Percentiles rank a stretch among this genome's conserved stretches.
Conservation (phyloP, 2,329 filamentous ascomycete genomes). For the Pseudopithomyces maydicus region DNA sequence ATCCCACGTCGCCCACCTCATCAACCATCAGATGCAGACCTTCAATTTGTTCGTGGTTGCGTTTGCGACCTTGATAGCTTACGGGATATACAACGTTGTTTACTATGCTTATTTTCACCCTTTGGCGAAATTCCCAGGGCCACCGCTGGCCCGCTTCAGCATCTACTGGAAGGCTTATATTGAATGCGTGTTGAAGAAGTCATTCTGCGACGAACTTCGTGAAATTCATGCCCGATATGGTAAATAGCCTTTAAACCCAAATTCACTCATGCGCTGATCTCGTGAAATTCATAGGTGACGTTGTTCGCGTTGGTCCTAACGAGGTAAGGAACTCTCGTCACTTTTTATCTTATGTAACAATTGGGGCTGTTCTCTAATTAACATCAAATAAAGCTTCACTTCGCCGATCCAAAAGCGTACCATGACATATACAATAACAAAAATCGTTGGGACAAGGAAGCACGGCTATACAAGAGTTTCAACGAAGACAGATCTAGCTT, state of each 20-base stretch:
- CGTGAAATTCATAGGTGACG: slow-evolving; percentile 18
- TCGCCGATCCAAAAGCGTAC: slow-evolving; percentile 49
- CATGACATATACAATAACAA: slow-evolving; percentile 51
- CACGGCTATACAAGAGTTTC: slow-evolving; percentile 47
- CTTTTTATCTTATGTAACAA: not conserved
- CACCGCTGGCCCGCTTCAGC: slow-evolving; percentile 30
- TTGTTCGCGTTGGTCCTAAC: slow-evolving; percentile 36
- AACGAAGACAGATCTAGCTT: slow-evolving; percentile 51
- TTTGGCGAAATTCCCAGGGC: slow-evolving; percentile 50
- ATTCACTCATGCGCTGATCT: slow-evolving; percentile 5
- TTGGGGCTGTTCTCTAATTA: no score
- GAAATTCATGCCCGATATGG: slow-evolving; percentile 35
- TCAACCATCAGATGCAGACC: no score
- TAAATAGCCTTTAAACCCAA: slow-evolving; percentile 9
- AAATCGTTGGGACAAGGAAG: slow-evolving; percentile 52
- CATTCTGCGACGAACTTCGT: slow-evolving; percentile 33
- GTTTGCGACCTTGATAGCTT: slow-evolving; percentile 18
- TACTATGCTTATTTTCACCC: slow-evolving; percentile 51
- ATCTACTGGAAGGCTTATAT: slow-evolving; percentile 37
- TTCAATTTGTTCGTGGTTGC: slow-evolving; percentile 16
- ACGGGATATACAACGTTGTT: slow-evolving; percentile 19
- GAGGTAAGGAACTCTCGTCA: slow-evolving; percentile 21
- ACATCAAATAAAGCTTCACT: slow-evolving; percentile 54
- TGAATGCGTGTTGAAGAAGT: slow-evolving; percentile 31
- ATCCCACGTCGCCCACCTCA: not conserved